Conservation (phyloP, 495 filamentous ascomycete species). For the Extremus antarcticus region DNA sequence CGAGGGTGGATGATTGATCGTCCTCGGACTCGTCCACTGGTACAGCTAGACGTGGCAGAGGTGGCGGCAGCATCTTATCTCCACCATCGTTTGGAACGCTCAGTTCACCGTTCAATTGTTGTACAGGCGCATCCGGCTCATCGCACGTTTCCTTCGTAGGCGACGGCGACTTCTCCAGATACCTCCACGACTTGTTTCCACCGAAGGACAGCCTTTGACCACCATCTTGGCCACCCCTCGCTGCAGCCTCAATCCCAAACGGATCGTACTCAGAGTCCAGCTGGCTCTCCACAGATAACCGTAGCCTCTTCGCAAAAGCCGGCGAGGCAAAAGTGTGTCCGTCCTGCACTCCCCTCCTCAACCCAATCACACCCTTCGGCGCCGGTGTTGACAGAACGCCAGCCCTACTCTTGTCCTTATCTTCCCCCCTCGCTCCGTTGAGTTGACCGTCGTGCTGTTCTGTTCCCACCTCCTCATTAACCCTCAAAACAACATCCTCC, state of each 20-base stretch:
- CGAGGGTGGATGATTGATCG: background rate
- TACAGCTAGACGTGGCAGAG: constrained; percentile 5
- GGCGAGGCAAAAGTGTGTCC: constrained; percentile 54
- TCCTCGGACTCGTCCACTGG: background rate
- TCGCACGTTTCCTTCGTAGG: constrained; percentile 37
- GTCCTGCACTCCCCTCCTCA: background rate
- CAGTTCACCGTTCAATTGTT: background rate
- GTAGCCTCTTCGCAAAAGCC: constrained; percentile 57
- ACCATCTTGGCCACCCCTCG: constrained; percentile 49
- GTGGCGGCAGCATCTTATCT: constrained; percentile 11
- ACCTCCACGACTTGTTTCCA: constrained; percentile 57
- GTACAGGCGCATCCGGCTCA: background rate
- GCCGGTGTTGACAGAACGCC: background rate
- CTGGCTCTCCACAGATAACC: constrained; percentile 46
- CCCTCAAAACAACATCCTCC: background rate
- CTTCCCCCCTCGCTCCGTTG: too few species aligned
- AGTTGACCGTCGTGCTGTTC: too few species aligned
- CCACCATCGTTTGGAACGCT: background rate
- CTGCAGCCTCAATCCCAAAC: constrained; percentile 61
- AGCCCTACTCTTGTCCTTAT: background rate
- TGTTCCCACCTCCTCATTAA: background rate
- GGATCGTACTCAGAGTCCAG: constrained; percentile 51
- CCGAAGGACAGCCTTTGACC: constrained; percentile 56
- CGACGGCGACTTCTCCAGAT: constrained; percentile 54
- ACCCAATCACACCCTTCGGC: background rate